A percentile compares a stretch with the other conserved stretches of the same genome.
Evolutionary conservation across 2,329 filamentous ascomycete species (phyloP).

Genomic region (Domatiomyces globalis): DNA sequence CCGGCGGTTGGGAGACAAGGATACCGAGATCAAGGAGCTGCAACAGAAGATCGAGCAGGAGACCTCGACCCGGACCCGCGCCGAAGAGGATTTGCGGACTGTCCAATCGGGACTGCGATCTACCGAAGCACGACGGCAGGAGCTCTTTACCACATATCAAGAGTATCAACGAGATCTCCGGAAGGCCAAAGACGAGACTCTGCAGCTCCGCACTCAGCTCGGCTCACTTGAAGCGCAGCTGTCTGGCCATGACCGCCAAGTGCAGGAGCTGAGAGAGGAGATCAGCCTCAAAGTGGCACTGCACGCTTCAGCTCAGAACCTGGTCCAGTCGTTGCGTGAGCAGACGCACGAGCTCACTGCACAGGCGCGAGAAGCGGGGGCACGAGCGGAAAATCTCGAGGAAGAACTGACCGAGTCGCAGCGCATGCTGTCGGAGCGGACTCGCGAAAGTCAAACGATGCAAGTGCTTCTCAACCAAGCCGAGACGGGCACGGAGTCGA

Average conservation of each 20-base stretch:
- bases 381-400: slow-evolving; percentile 70
- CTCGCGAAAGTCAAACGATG: slow-evolving; percentile 90
- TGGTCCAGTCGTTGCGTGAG: slow-evolving; percentile 85
- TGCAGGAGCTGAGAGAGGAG: slow-evolving; percentile 58
- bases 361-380: slow-evolving; percentile 79
- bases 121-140: slow-evolving; percentile 64
- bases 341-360: slow-evolving; percentile 76
- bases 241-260: slow-evolving; percentile 53
- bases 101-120: slow-evolving; percentile 64
- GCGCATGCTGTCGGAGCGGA: slow-evolving; percentile 70
- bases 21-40: slow-evolving; percentile 60
- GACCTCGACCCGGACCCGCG: slow-evolving; percentile 52
- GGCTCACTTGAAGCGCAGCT: slow-evolving; percentile 63
- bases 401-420: slow-evolving; percentile 86
- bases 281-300: slow-evolving; percentile 72
- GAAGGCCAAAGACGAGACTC: slow-evolving; percentile 57
- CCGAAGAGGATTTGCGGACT: slow-evolving; percentile 65
- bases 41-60: slow-evolving; percentile 68
- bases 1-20: slow-evolving; percentile 56
- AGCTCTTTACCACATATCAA: slow-evolving; percentile 59
- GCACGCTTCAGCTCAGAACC: slow-evolving; percentile 67
- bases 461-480: slow-evolving; percentile 73
- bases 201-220: slow-evolving; percentile 40
- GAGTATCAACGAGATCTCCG: slow-evolving; percentile 56
- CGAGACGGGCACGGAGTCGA: slow-evolving; percentile 65